phyloP scores from a whole-genome alignment of 495 filamentous ascomycete genomes.

The Podospora bellae-mahoneyi region DNA sequence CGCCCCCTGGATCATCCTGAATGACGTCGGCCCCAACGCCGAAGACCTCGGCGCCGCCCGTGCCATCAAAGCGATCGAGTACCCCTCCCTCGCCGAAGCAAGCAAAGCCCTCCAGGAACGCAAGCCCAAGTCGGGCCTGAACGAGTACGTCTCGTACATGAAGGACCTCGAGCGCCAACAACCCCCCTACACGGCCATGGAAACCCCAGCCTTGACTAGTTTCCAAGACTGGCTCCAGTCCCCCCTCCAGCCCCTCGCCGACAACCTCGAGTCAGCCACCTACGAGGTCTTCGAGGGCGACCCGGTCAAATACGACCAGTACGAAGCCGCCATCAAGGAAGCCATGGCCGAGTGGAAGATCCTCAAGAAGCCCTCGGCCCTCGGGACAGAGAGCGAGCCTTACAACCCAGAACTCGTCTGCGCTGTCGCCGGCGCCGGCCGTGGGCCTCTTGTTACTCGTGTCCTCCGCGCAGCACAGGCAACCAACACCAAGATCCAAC shows the following conservation, averaged over 20 bases:
- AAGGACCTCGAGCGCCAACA: constrained; percentile 81
- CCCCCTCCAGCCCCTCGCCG: constrained; percentile 88
- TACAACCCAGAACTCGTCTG: constrained; percentile 70
- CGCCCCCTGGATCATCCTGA: constrained; percentile 76
- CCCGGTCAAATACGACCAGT: constrained; percentile 95
- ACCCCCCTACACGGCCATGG: constrained; percentile 53
- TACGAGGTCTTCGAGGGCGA: constrained; percentile 99
- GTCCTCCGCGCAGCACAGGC: constrained; percentile 71
- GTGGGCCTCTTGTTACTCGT: constrained; percentile 85
- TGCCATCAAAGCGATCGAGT: constrained; percentile 42
- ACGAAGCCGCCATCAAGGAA: constrained; percentile 76
- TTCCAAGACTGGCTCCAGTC: constrained; percentile 92
- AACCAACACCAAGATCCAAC: constrained; percentile 72
- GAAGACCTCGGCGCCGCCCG: constrained; percentile 47
- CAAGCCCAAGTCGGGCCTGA: constrained; percentile 29
- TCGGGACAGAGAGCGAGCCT: constrained; percentile 26
- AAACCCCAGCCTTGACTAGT: constrained; percentile 39
- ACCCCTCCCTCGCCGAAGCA: constrained; percentile 65
- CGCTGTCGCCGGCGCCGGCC: constrained; percentile 88
- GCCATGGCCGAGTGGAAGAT: constrained; percentile 78
- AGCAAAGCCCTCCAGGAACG: constrained; percentile 37
- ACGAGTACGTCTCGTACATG: constrained; percentile 72
- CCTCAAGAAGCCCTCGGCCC: constrained; percentile 66
- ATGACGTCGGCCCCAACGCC: constrained; percentile 67
- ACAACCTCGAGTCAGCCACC: constrained; percentile 94